These are phyloP conservation scores for Thecaphora thlaspeos DNA, from an alignment of 1,284 basidiomycete genomes.

Conservation along the genomic window DNA sequence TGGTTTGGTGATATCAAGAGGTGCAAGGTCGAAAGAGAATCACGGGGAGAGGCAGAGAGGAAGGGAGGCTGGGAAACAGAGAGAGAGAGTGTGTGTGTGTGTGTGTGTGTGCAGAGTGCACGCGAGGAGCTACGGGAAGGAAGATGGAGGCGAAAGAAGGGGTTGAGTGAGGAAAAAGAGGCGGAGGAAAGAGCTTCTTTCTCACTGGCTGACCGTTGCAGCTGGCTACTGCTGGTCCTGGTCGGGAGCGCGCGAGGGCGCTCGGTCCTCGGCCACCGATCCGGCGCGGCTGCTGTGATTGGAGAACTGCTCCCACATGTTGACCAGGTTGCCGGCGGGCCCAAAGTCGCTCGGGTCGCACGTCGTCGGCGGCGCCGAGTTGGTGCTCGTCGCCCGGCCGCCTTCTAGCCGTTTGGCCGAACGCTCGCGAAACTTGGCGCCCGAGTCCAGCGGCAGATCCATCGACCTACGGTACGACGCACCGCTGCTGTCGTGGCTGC, in stretches of 20 bases:
- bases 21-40: neutral
- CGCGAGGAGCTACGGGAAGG: too few relatives aligned
- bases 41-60: neutral
- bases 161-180: neutral
- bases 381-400: constrained; percentile 27
- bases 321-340: constrained; percentile 15
- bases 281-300: constrained; percentile 23
- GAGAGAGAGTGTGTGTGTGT: constrained; percentile 1
- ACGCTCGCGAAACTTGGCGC: constrained; percentile 38
- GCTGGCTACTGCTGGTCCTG: constrained; percentile 22
- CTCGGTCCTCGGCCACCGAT: constrained; percentile 22
- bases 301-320: constrained; percentile 32
- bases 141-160: too few relatives aligned
- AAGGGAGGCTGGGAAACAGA: neutral
- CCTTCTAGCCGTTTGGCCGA: constrained; percentile 29
- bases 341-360: constrained; percentile 4
- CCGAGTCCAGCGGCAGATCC: constrained; percentile 40
- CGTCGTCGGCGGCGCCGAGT: constrained; percentile 30
- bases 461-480: constrained; percentile 12
- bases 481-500: constrained; percentile 1
- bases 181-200: neutral
- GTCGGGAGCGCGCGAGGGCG: constrained; percentile 23
- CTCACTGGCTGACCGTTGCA: neutral
- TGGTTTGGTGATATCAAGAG: too few relatives aligned
- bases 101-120: neutral